These are phyloP conservation scores for Fraxinus sp. DNA, from an alignment of 305 asterid species.

Conservation along the genomic window DNA sequence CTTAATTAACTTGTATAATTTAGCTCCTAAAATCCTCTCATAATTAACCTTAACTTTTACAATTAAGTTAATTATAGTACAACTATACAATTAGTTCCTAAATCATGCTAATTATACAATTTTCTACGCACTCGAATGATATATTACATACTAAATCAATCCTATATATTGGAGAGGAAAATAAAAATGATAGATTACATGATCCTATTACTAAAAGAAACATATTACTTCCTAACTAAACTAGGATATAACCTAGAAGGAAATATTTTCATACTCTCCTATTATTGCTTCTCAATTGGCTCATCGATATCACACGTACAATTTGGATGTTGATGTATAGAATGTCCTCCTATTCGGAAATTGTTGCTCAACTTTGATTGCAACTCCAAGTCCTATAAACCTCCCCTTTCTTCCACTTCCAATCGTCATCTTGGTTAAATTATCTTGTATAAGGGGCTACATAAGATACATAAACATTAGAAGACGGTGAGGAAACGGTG, in stretches of 20 bases:
- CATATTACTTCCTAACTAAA: not conserved
- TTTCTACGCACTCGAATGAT: not conserved
- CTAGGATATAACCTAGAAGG: not conserved
- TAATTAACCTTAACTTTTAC: not conserved
- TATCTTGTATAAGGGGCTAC: not conserved
- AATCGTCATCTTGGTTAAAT: not conserved
- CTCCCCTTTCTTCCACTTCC: not conserved
- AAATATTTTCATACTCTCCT: not conserved
- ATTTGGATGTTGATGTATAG: not conserved
- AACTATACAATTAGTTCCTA: not conserved
- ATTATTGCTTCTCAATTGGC: not conserved
- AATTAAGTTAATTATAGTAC: not conserved
- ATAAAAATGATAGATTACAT: not conserved
- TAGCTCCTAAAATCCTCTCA: not conserved
- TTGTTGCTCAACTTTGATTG: not conserved
- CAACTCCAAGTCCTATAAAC: not conserved
- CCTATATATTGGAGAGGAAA: not conserved
- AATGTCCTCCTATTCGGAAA: not conserved
- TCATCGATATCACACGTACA: not conserved
- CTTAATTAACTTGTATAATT: not conserved
- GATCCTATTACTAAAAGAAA: not conserved
- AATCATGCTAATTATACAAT: too few relatives aligned
- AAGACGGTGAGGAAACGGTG: not conserved
- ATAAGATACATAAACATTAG: not conserved
- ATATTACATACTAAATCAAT: not conserved